These are phyloP conservation scores for Penicillium crustosum DNA, from an alignment of 2,329 filamentous ascomycete species.

Conservation along the genomic window DNA sequence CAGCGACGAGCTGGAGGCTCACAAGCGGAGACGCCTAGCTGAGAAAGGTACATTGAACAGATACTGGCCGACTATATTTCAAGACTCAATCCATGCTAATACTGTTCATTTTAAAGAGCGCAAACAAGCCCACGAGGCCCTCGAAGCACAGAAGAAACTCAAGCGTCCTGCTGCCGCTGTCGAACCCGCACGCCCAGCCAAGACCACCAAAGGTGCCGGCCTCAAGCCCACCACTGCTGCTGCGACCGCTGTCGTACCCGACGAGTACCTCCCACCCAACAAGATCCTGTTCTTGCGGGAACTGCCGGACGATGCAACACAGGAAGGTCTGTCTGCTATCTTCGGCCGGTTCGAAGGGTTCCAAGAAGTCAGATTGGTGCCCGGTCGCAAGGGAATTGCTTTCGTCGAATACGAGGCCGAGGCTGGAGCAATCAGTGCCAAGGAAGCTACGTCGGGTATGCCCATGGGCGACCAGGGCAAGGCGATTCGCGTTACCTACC, in stretches of 20 bases:
- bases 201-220: slow-evolving; percentile 68
- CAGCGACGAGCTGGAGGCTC: slow-evolving; percentile 78
- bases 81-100: slow-evolving; percentile 4
- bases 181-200: slow-evolving; percentile 60
- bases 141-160: slow-evolving; percentile 73
- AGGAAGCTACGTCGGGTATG: slow-evolving; percentile 89
- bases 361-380: slow-evolving; percentile 85
- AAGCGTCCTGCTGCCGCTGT: slow-evolving; percentile 60
- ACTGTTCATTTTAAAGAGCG: slow-evolving; percentile 50
- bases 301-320: slow-evolving; percentile 80
- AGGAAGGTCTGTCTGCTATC: slow-evolving; percentile 73
- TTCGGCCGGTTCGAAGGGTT: slow-evolving; percentile 93
- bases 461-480: slow-evolving; percentile 71
- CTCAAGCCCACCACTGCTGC: slow-evolving; percentile 73
- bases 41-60: slow-evolving; percentile 71
- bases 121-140: slow-evolving; percentile 79
- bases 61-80: not conserved
- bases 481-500: slow-evolving; percentile 92
- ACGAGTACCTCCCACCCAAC: slow-evolving; percentile 96
- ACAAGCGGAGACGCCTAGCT: slow-evolving; percentile 79
- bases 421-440: slow-evolving; percentile 83
- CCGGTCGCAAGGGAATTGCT: slow-evolving; percentile 81
- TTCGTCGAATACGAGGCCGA: slow-evolving; percentile 97
- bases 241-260: slow-evolving; percentile 75
- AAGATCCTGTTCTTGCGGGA: slow-evolving; percentile 95